These are phyloP conservation scores for Trichomonascaceae sp. DNA, from an alignment of 1,139 yeast genomes.

Conservation along the genomic window DNA sequence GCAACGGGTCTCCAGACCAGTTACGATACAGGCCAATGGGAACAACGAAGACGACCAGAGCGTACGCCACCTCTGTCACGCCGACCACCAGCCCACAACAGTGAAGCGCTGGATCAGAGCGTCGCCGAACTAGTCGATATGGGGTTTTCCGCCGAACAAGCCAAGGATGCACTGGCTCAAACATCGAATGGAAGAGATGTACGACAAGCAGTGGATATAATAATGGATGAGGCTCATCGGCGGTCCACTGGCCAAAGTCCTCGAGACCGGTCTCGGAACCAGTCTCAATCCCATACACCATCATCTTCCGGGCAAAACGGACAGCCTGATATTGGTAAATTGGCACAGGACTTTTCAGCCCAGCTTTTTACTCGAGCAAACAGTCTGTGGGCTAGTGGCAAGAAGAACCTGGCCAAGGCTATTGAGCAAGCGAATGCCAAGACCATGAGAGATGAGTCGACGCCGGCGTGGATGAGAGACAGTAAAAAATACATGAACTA, in stretches of 20 bases:
- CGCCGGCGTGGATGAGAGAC: conserved; percentile 74
- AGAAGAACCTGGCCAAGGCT: conserved; percentile 49
- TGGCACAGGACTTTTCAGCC: conserved; percentile 47
- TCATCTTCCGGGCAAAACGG: conserved; percentile 4
- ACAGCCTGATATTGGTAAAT: conserved; percentile 27
- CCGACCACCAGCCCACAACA: background rate
- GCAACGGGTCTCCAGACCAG: too few species aligned
- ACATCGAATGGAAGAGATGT: conserved; percentile 46
- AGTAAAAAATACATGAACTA: conserved; percentile 4
- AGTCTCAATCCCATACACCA: conserved; percentile 6
- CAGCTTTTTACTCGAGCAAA: conserved; percentile 56
- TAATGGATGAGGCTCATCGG: conserved; percentile 48
- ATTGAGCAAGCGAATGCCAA: conserved; percentile 43
- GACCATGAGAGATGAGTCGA: conserved; percentile 28
- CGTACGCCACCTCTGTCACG: conserved; percentile 1
- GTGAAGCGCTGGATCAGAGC: conserved; percentile 34
- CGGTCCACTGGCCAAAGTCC: conserved; percentile 16
- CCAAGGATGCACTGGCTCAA: conserved; percentile 44
- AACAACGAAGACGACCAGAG: too few species aligned
- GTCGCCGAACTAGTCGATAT: conserved; percentile 66
- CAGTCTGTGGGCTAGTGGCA: conserved; percentile 45
- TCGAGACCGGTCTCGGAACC: conserved; percentile 1
- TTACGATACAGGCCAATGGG: too few species aligned
- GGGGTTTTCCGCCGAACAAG: conserved; percentile 56
- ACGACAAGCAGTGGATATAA: conserved; percentile 51